Conservation (phyloP, 441 rosid species). For the Pelargonium fulgidum region DNA sequence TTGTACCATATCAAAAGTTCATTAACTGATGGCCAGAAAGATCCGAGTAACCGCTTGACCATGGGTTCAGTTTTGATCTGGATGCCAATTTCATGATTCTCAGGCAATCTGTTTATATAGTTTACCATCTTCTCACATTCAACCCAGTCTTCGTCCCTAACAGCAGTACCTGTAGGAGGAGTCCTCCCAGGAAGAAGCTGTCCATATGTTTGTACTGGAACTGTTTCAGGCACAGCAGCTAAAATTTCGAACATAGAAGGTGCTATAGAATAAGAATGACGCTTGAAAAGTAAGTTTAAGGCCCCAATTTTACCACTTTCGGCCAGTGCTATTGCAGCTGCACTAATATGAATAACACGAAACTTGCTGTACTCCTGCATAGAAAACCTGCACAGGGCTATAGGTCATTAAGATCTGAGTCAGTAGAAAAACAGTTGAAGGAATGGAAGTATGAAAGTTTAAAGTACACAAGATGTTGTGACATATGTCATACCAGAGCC, state of each 20-base stretch:
- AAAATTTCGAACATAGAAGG: slow-evolving; percentile 60
- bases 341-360: slow-evolving; percentile 56
- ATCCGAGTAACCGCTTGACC: slow-evolving; percentile 50
- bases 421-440: slow-evolving; percentile 26
- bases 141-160: slow-evolving; percentile 99
- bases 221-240: slow-evolving; percentile 88
- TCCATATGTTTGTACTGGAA: slow-evolving; percentile 71
- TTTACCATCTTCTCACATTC: slow-evolving; percentile 77
- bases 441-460: neutral
- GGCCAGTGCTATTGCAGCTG: slow-evolving; percentile 72
- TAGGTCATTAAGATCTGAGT: slow-evolving; percentile 40
- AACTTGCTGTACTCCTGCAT: slow-evolving; percentile 81
- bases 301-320: slow-evolving; percentile 97
- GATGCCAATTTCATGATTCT: slow-evolving; percentile 36
- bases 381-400: slow-evolving; percentile 67
- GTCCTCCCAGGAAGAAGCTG: slow-evolving; percentile 92
- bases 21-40: slow-evolving; percentile 64
- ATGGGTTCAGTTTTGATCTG: slow-evolving; percentile 76
- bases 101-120: slow-evolving; percentile 52
- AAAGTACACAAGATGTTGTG: neutral
- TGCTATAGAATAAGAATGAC: slow-evolving; percentile 83
- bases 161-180: slow-evolving; percentile 56
- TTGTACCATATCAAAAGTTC: slow-evolving; percentile 78
- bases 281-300: slow-evolving; percentile 83
- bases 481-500: neutral